phyloP scores from a whole-genome alignment of 2,329 filamentous ascomycete genomes.

The Aspergillus amoenus region DNA sequence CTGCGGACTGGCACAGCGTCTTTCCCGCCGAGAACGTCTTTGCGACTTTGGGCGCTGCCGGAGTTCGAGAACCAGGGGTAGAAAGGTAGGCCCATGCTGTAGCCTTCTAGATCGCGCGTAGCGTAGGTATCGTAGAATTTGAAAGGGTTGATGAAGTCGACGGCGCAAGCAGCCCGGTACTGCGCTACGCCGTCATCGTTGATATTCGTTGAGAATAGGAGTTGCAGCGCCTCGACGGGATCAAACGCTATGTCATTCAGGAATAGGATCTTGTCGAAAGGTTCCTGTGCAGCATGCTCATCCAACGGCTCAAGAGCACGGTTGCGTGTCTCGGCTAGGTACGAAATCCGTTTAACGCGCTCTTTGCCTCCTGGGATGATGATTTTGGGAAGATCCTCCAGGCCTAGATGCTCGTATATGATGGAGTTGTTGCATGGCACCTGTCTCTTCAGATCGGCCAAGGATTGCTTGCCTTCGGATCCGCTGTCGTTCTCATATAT shows the following conservation, averaged over 20 bases:
- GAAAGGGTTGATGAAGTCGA: slow-evolving; percentile 73
- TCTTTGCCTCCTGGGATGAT: slow-evolving; percentile 61
- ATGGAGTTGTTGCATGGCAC: slow-evolving; percentile 54
- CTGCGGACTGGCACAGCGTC: slow-evolving; percentile 66
- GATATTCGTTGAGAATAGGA: slow-evolving; percentile 61
- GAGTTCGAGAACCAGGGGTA: slow-evolving; percentile 67
- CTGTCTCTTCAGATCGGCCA: slow-evolving; percentile 52
- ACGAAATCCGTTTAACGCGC: slow-evolving; percentile 70
- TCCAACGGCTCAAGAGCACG: slow-evolving; percentile 65
- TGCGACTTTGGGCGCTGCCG: slow-evolving; percentile 54
- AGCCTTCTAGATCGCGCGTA: slow-evolving; percentile 68
- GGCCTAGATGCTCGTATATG: slow-evolving; percentile 59
- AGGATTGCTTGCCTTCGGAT: slow-evolving; percentile 52
- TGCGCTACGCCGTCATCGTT: slow-evolving; percentile 52
- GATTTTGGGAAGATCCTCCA: slow-evolving; percentile 57
- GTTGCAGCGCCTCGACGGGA: slow-evolving; percentile 57
- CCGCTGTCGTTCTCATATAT: slow-evolving; percentile 73
- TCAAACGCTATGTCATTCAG: slow-evolving; percentile 68
- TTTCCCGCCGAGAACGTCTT: slow-evolving; percentile 60
- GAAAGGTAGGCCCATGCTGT: slow-evolving; percentile 66
- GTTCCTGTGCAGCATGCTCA: slow-evolving; percentile 30
- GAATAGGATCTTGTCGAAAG: slow-evolving; percentile 59
- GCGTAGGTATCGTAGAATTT: slow-evolving; percentile 79
- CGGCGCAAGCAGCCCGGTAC: slow-evolving; percentile 70
- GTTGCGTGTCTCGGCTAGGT: slow-evolving; percentile 71